Percentiles rank a stretch among this genome's conserved stretches.
Evolutionary conservation across 257 asterid genomes (phyloP).

Genomic region (Solanum bukasovii): DNA sequence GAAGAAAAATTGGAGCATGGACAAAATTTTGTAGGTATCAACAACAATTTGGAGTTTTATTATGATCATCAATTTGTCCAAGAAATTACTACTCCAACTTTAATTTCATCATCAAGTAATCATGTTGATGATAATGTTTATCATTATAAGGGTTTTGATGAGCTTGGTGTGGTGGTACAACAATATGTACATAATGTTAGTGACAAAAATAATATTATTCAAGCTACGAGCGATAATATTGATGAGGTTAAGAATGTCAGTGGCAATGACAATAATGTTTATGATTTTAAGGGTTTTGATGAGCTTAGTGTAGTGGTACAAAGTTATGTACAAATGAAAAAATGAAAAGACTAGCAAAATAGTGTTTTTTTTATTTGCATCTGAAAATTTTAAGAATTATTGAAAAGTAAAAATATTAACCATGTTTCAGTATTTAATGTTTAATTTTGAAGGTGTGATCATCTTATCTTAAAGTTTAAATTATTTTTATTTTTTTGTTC

Average conservation of each 20-base stretch:
- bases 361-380: too few species aligned
- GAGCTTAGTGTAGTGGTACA: not conserved
- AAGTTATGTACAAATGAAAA: not conserved
- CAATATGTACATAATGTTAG: not conserved
- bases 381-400: too few species aligned
- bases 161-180: not conserved
- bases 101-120: not conserved
- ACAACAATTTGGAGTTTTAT: not conserved
- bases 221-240: not conserved
- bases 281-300: not conserved
- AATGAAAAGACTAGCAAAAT: not conserved
- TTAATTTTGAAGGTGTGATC: too few species aligned
- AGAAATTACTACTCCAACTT: not conserved
- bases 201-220: not conserved
- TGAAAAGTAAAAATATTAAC: not conserved
- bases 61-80: not conserved
- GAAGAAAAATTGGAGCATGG: not conserved
- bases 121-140: not conserved
- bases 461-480: too few species aligned
- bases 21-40: not conserved
- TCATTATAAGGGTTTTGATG: not conserved
- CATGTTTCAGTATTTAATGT: too few species aligned
- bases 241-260: not conserved
- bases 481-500: too few species aligned
- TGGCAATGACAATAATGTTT: not conserved